phyloP scores from a whole-genome alignment of 352 stramenopile species.

The Phytophthora parvispora region DNA sequence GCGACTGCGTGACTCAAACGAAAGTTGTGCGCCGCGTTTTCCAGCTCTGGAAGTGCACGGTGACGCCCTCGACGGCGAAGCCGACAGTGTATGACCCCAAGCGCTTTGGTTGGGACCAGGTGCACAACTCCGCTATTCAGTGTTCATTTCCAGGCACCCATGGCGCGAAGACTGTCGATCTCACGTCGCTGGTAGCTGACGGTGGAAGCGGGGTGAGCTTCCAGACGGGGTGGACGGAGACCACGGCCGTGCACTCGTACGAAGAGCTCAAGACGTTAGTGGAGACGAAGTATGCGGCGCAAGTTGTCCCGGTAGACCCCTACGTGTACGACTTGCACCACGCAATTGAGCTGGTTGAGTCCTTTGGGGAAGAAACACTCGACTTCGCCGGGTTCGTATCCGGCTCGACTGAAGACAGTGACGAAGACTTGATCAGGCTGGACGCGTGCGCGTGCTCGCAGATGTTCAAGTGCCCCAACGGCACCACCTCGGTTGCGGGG shows the following conservation, averaged over 20 bases:
- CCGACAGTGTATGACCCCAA: conserved; percentile 47
- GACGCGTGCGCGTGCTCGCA: conserved; percentile 96
- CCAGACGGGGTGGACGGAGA: conserved; percentile 74
- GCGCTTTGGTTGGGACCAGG: conserved; percentile 67
- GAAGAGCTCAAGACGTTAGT: conserved; percentile 73
- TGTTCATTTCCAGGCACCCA: conserved; percentile 61
- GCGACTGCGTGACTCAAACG: conserved; percentile 92
- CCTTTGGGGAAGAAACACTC: conserved; percentile 87
- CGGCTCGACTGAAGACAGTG: conserved; percentile 26
- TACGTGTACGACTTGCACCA: conserved; percentile 94
- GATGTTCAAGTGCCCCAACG: conserved; percentile 96
- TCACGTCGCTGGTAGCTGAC: conserved; percentile 35
- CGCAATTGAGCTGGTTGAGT: conserved; percentile 88
- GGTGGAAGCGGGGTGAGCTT: conserved; percentile 61
- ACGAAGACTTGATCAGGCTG: conserved; percentile 68
- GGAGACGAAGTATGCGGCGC: conserved; percentile 40
- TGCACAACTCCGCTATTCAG: conserved; percentile 56
- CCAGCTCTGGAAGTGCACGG: conserved; percentile 96
- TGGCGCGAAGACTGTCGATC: conserved; percentile 28
- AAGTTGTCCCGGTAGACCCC: conserved; percentile 87
- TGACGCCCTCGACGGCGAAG: conserved; percentile 32
- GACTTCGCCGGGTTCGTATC: conserved; percentile 78
- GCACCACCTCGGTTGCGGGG: conserved; percentile 79
- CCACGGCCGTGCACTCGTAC: conserved; percentile 79
- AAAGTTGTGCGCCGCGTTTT: conserved; percentile 92